Evolutionary conservation across 441 rosid genomes (phyloP), one percentile per base, ranked within the genome.

Genomic region (Kokia cookei): DNA sequence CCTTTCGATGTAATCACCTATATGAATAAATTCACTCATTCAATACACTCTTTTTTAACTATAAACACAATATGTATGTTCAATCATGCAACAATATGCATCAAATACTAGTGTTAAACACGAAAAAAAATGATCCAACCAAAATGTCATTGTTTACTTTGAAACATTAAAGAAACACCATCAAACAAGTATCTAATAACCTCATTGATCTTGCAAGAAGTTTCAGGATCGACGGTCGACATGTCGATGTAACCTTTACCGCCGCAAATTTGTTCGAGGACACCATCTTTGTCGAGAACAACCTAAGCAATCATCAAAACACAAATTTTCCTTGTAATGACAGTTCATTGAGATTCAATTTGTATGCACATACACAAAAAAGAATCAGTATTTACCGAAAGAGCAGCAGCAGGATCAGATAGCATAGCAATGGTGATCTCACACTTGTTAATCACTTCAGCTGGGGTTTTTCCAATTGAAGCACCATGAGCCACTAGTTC

Each of bases 191-290:
- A 51, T 51, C 26, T 59, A n/a, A 72, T 9, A 83, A 94, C 99
- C 97, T 80, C 82, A 51, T 79, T 83, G 81, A 94, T 93, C 84
- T 83, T 94, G 14, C 76, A 70, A 26, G 98, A 94, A 64, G 99
- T 95, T 79, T 89, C 94, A 5, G 96, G 86, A 86, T 91, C 97
- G 77, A 95, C 96, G 0, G 99, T 95, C 6, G 99, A 91, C 99
- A 95, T 93, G 79, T 95, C 99, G 42, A 93, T 87, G 79, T 59
- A 59, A 59, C 64, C 40, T 59, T 59, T 59, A 6, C 17, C 3
- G 19, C 40, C 32, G 1, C 17, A 59, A 13, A 87, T 91, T 83
- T 82, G 84, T 80, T 93, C 96, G 35, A 95, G 86, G 64, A 95
- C 92, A 27, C 99, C 99, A 27, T 78, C 86, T 85, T 93, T 88